phyloP scores from a whole-genome alignment of 495 filamentous ascomycete genomes.

The Barbatosphaeria neglecta region DNA sequence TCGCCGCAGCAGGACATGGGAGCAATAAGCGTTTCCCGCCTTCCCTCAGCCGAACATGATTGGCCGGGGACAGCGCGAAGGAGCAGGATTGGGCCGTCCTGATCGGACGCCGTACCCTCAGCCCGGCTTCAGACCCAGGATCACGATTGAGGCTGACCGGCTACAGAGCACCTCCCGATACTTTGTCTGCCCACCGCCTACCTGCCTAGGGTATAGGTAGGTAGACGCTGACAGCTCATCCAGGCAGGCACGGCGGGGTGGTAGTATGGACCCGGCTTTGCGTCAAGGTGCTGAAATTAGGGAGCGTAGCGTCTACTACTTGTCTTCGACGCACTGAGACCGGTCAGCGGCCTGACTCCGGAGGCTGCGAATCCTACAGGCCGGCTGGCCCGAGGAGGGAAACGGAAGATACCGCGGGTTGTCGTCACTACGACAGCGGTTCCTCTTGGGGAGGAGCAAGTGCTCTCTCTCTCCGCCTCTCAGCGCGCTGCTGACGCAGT shows the following conservation, averaged over 20 bases:
- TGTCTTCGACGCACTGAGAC: no score
- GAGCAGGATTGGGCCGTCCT: background rate
- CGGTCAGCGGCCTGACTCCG: no score
- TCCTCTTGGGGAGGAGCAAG: background rate
- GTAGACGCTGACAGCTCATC: no score
- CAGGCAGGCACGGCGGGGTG: no score
- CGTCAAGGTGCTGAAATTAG: no score
- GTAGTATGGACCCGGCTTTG: no score
- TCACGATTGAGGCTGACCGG: background rate
- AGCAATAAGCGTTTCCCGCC: no score
- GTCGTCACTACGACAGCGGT: background rate
- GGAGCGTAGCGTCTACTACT: no score
- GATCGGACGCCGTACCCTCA: background rate
- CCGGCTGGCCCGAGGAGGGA: background rate
- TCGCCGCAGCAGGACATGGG: background rate
- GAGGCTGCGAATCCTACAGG: background rate
- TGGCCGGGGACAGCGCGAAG: background rate
- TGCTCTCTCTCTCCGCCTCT: background rate
- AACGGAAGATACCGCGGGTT: background rate
- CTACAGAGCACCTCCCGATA: no score
- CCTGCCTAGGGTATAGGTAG: no score
- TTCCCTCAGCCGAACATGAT: background rate
- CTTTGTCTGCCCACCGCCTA: no score
- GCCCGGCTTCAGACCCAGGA: background rate
- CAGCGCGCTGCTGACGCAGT: background rate